Evolutionary conservation across 2,329 filamentous ascomycete genomes (phyloP).

Genomic region (Epichloe aotearoae): DNA sequence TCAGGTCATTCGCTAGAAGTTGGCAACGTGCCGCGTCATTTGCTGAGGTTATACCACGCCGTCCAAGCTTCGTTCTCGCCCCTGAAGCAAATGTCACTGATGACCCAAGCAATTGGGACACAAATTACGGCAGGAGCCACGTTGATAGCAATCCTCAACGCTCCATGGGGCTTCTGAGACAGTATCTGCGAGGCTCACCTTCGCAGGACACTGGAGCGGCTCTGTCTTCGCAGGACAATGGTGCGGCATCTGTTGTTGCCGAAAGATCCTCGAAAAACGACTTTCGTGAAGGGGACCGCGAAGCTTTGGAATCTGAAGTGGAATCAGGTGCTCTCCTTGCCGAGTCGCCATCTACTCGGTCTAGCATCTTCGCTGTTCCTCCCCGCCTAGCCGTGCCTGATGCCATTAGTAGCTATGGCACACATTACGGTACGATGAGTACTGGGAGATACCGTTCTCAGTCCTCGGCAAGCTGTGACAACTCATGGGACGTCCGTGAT

Average conservation of each 20-base stretch:
- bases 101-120: slow-evolving; percentile 14
- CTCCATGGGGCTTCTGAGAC: slow-evolving; percentile 34
- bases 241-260: background rate
- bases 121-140: slow-evolving; percentile 28
- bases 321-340: slow-evolving; percentile 16
- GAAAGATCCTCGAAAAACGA: slow-evolving; percentile 10
- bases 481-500: slow-evolving; percentile 18
- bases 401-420: slow-evolving; percentile 56
- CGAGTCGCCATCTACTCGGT: slow-evolving; percentile 18
- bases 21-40: slow-evolving; percentile 88
- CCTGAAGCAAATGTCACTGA: slow-evolving; percentile 31
- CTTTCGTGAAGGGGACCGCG: slow-evolving; percentile 24
- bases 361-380: slow-evolving; percentile 41
- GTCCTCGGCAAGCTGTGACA: slow-evolving; percentile 32
- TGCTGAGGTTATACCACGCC: slow-evolving; percentile 71
- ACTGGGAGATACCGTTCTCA: slow-evolving; percentile 19
- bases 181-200: slow-evolving; percentile 34
- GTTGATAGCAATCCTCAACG: slow-evolving; percentile 22
- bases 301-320: slow-evolving; percentile 33
- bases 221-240: background rate
- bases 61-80: slow-evolving; percentile 57
- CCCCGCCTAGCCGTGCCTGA: slow-evolving; percentile 54
- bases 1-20: slow-evolving; percentile 83
- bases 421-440: slow-evolving; percentile 39
- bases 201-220: slow-evolving; percentile 6